Base-by-base conservation (phyloP, 2,329 filamentous ascomycete genomes). In the Leptographium galeiforme region DNA sequence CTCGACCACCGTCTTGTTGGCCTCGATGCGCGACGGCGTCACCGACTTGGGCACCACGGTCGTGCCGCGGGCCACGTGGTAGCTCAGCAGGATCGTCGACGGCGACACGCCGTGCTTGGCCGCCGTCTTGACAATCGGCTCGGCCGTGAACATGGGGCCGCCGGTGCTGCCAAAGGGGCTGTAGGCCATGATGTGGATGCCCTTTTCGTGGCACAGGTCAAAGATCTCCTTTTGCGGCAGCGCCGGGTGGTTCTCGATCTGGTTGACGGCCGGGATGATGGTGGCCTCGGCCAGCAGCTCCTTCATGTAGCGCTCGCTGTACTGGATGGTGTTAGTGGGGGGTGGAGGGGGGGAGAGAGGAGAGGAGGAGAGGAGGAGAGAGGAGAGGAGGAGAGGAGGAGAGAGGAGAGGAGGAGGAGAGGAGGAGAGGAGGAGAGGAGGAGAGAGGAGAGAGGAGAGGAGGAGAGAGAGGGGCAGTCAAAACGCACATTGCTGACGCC, bases 11-110 rank as follows among this genome's bases (percentile, higher is more conserved):
- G 82, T 76, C 65, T 77, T 71, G 68, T 89, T 89, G 61, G 82
- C 75, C 63, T 82, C 78, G 67, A 89, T 88, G 60, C 84, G 77
- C 48, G 75, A 73, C 14, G 77, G 76, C 8, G 77, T 86, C 41
- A 86, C 81, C 0, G 83, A 87, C 68, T 89, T 89, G 61, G 85
- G 78, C 33, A 89, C 74, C 18, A 89, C 85, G 8, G 82, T 86
- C 63, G 73, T 77, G 60, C 83, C 83, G 56, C 82, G 77, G 52
- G 81, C 76, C 48, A 87, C 71, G 63, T 89, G 84, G 63, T 86
- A 89, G 66, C 83, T 86, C 56, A 90, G 67, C 51, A 89, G 68
- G 2, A 89, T 72, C 1, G 78, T 77, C 0, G 76, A 76, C n/a
- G 82, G 72, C 61, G 74, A 76, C 36, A 77, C 74, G 39, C 77